phyloP scores from a whole-genome alignment of 352 stramenopile species.

The Thraustotheca clavata region DNA sequence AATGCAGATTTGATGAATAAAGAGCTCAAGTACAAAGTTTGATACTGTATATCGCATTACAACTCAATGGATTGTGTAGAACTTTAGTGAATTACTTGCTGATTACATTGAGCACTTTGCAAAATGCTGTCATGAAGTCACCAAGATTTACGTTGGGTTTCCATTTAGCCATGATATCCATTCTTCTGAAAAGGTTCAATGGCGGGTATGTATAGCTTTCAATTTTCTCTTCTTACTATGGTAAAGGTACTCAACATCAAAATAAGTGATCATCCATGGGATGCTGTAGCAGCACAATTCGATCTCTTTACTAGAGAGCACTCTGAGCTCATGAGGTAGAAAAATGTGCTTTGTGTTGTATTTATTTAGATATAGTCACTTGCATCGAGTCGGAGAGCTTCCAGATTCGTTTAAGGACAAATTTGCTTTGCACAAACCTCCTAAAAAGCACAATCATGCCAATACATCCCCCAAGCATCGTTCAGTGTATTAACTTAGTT shows the following conservation, averaged over 20 bases:
- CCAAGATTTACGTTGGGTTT: slow-evolving; percentile 79
- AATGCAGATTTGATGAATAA: slow-evolving; percentile 82
- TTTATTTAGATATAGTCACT: neutral
- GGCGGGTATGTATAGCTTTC: slow-evolving; percentile 35
- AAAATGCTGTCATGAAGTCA: slow-evolving; percentile 51
- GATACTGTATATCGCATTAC: neutral
- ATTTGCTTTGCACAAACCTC: slow-evolving; percentile 49
- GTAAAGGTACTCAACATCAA: slow-evolving; percentile 57
- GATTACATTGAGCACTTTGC: slow-evolving; percentile 62
- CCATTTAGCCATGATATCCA: slow-evolving; percentile 79
- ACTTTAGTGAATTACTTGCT: slow-evolving; percentile 62
- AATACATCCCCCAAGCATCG: neutral
- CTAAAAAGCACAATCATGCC: slow-evolving; percentile 27
- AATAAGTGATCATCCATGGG: slow-evolving; percentile 35
- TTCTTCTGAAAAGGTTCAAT: slow-evolving; percentile 81
- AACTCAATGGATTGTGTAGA: neutral
- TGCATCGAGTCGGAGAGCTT: slow-evolving; percentile 39
- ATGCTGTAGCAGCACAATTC: slow-evolving; percentile 45
- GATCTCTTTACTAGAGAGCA: slow-evolving; percentile 65
- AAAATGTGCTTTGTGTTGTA: slow-evolving; percentile 21
- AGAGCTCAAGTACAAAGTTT: slow-evolving; percentile 58
- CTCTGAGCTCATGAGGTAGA: slow-evolving; percentile 52
- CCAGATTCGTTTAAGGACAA: slow-evolving; percentile 51
- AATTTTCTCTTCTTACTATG: neutral
- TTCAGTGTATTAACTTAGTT: slow-evolving; percentile 20